Evolutionary conservation across 208 protist genomes (phyloP).

Genomic region (Porcisia hertigi): DNA sequence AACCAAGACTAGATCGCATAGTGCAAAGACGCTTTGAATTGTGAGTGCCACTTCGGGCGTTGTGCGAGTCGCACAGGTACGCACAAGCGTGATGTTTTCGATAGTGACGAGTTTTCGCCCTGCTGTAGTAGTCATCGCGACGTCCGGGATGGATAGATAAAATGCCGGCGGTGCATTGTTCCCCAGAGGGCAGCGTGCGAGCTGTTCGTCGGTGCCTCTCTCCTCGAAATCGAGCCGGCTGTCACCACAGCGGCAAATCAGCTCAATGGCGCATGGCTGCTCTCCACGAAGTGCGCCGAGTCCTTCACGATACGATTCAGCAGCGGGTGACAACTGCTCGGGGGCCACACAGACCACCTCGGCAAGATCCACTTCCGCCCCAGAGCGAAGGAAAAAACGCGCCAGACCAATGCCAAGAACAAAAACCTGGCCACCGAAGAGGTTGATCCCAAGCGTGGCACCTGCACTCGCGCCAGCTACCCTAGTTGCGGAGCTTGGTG

Average conservation of each 20-base stretch:
- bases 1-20: conserved; percentile 17
- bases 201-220: not conserved
- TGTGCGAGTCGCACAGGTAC: not conserved
- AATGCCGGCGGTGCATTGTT: not conserved
- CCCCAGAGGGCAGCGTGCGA: not conserved
- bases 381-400: conserved; percentile 21
- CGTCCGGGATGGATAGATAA: conserved; percentile 22
- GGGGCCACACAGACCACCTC: conserved; percentile 31
- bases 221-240: not conserved
- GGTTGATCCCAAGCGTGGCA: not conserved
- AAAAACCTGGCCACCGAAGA: conserved; percentile 11
- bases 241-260: conserved; percentile 7
- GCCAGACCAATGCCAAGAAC: conserved; percentile 23
- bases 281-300: conserved; percentile 12
- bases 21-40: conserved; percentile 7
- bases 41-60: not conserved
- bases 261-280: conserved; percentile 26
- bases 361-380: conserved; percentile 13
- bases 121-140: conserved; percentile 31
- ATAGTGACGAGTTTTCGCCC: conserved; percentile 22
- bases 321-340: conserved; percentile 14
- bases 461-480: not conserved
- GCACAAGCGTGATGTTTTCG: conserved; percentile 23
- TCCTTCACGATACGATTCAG: conserved; percentile 14
- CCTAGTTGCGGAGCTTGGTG: not conserved